Percentiles rank a stretch among this genome's conserved stretches.
These are phyloP conservation scores for Schwanniomyces occidentalis DNA, from an alignment of 805 yeast species.

Conservation along the genomic window DNA sequence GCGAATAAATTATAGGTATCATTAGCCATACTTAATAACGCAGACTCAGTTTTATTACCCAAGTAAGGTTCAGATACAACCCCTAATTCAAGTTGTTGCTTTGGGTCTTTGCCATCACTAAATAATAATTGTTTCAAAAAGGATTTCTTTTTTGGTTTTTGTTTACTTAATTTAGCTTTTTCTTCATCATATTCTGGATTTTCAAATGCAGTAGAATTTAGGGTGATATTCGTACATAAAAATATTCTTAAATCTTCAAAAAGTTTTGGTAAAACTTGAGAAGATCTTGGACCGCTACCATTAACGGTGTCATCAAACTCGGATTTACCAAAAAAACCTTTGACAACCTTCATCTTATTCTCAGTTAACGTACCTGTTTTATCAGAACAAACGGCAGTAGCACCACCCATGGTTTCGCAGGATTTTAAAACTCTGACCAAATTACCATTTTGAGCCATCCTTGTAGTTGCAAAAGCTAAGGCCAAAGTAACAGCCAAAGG, in stretches of 20 bases:
- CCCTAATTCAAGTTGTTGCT: conserved; percentile 12
- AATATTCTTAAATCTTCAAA: conserved; percentile 20
- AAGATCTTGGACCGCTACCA: conserved; percentile 21
- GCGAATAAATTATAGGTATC: conserved; percentile 50
- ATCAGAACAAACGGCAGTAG: conserved; percentile 95
- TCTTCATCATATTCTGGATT: conserved; percentile 47
- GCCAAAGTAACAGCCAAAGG: conserved; percentile 97
- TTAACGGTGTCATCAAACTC: conserved; percentile 51
- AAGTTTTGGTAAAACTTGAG: conserved; percentile 20
- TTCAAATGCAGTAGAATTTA: conserved; percentile 92
- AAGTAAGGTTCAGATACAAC: conserved; percentile 58
- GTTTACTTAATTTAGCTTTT: conserved; percentile 22
- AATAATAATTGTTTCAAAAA: conserved; percentile 27
- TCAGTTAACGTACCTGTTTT: conserved; percentile 97
- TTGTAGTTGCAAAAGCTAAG: conserved; percentile 94
- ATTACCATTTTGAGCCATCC: conserved; percentile 96
- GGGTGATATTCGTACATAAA: conserved; percentile 55
- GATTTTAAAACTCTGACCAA: conserved; percentile 90
- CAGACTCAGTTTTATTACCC: conserved; percentile 95
- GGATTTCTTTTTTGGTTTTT: conserved; percentile 30
- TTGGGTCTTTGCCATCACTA: conserved; percentile 8
- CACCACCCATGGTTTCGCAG: conserved; percentile 99
- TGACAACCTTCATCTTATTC: conserved; percentile 87
- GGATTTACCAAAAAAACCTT: conserved; percentile 61
- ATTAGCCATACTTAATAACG: conserved; percentile 70